Evolutionary conservation across 1,284 basidiomycete genomes (phyloP).

Genomic region (Leccinum fuscescens): DNA sequence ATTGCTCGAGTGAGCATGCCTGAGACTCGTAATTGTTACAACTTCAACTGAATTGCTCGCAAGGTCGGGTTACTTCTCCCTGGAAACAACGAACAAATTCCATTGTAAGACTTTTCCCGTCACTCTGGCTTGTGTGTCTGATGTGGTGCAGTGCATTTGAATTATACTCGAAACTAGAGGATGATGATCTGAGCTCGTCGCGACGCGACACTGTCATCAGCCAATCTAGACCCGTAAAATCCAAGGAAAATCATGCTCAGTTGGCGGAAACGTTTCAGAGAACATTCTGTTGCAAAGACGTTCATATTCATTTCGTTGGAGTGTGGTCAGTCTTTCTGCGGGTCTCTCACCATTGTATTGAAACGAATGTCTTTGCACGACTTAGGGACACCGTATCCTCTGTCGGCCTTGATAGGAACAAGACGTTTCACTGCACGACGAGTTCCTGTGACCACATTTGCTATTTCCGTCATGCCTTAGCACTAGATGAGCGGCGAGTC

Average conservation of each 20-base stretch:
- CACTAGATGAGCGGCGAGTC: conserved; percentile 40
- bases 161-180: conserved; percentile 25
- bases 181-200: conserved; percentile 11
- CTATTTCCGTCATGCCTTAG: conserved; percentile 34
- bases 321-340: conserved; percentile 30
- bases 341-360: neutral
- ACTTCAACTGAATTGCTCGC: neutral
- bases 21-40: neutral
- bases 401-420: conserved; percentile 30
- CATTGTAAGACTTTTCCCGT: conserved; percentile 27
- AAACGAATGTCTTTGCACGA: neutral
- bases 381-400: conserved; percentile 36
- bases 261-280: conserved; percentile 27
- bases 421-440: conserved; percentile 30
- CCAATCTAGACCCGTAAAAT: conserved; percentile 11
- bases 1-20: conserved; percentile 28
- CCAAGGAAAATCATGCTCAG: conserved; percentile 10
- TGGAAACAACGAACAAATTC: conserved; percentile 39
- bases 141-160: conserved; percentile 28
- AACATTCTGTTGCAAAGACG: conserved; percentile 26
- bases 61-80: conserved; percentile 38
- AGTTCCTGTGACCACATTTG: conserved; percentile 30
- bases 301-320: conserved; percentile 38
- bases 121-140: neutral
- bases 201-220: conserved; percentile 11